Evolutionary conservation across 306 rosid genomes (phyloP).

Genomic region (Prosopis cineraria): DNA sequence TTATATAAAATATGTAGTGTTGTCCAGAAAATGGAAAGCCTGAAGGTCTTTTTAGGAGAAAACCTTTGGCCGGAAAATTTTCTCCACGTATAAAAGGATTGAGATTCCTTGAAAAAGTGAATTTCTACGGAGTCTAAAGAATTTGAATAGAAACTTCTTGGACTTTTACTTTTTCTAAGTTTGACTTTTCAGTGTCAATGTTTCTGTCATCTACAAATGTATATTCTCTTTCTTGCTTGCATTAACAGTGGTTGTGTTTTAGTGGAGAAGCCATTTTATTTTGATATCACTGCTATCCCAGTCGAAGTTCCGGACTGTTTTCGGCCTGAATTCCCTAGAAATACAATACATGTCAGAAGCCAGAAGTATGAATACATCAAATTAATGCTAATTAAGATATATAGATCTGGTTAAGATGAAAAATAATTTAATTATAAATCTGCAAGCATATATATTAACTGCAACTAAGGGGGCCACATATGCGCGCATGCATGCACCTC

Average conservation of each 20-base stretch:
- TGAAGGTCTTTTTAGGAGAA: slow-evolving; percentile 22
- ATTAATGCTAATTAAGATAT: background rate
- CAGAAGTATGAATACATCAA: background rate
- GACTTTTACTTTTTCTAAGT: slow-evolving; percentile 23
- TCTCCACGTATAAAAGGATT: slow-evolving; percentile 35
- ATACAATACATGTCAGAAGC: no score
- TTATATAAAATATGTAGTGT: background rate
- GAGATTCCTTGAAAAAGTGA: slow-evolving; percentile 44
- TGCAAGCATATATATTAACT: no score
- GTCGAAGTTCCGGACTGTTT: background rate
- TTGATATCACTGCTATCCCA: background rate
- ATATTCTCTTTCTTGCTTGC: slow-evolving; percentile 41
- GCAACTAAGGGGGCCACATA: no score
- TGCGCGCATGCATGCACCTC: no score
- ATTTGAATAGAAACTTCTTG: slow-evolving; percentile 22
- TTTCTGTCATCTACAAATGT: slow-evolving; percentile 43
- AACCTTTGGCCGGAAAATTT: slow-evolving; percentile 8
- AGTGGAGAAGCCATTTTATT: background rate
- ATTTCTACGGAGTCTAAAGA: slow-evolving; percentile 30
- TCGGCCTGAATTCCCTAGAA: no score
- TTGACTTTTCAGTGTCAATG: slow-evolving; percentile 32
- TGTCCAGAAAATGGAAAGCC: slow-evolving; percentile 35
- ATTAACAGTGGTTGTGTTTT: background rate
- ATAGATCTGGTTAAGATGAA: background rate
- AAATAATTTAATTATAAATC: no score